These are phyloP conservation scores for Rostrohypoxylon terebratum DNA, from an alignment of 495 filamentous ascomycete species.

Conservation along the genomic window DNA sequence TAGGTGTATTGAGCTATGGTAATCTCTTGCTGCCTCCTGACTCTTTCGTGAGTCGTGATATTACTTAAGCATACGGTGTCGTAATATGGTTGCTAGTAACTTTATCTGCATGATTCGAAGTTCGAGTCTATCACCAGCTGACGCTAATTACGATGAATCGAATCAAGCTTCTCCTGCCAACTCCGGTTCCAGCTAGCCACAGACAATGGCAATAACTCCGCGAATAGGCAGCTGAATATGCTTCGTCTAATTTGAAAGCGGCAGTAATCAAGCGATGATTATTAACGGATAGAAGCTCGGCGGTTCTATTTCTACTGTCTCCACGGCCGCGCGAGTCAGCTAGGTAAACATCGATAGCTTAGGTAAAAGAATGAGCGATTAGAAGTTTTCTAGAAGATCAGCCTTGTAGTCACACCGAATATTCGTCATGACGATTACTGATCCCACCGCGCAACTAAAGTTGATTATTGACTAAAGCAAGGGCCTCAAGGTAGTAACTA, in stretches of 20 bases:
- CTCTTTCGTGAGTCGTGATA: constrained; percentile 1
- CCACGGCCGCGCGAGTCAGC: constrained; percentile 25
- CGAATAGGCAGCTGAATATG: background rate
- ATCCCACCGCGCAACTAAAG: background rate
- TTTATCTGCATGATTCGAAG: constrained; percentile 14
- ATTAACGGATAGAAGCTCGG: background rate
- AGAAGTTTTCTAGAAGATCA: constrained; percentile 7
- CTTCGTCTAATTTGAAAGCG: background rate
- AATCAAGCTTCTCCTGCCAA: background rate
- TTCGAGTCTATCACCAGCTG: background rate
- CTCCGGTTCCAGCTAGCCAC: background rate
- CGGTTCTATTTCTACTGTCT: constrained; percentile 5
- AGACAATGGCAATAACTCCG: background rate
- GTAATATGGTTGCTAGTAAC: constrained; percentile 12
- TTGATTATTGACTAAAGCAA: constrained; percentile 8
- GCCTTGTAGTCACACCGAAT: constrained; percentile 11
- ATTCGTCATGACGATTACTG: constrained; percentile 1
- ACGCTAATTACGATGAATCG: background rate
- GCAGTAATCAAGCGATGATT: background rate
- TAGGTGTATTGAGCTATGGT: constrained; percentile 5
- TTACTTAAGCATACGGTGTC: background rate
- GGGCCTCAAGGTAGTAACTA: constrained; percentile 6
- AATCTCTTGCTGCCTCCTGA: background rate
- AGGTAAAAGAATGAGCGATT: background rate
- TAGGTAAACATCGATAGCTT: background rate